Evolutionary conservation across 2,329 filamentous ascomycete species (phyloP).

Genomic region (Alternaria sp.): DNA sequence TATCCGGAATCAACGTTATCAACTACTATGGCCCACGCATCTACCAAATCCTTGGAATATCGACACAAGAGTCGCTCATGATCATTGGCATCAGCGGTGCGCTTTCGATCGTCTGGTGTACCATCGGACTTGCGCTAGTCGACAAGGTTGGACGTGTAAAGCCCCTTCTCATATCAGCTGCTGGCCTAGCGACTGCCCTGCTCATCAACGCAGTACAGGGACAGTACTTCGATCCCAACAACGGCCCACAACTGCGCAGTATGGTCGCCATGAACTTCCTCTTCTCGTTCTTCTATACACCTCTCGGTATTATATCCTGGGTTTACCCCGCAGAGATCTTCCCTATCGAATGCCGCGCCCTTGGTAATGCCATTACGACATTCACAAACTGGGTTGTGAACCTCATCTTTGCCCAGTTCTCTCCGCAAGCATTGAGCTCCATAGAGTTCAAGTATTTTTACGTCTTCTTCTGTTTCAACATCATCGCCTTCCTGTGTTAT

Average conservation of each 20-base stretch:
- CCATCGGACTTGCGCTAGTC: conserved; percentile 54
- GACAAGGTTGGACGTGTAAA: conserved; percentile 61
- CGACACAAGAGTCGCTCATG: conserved; percentile 57
- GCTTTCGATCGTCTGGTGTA: conserved; percentile 60
- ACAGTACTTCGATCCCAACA: conserved; percentile 43
- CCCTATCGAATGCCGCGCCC: conserved; percentile 55
- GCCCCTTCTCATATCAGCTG: conserved; percentile 56
- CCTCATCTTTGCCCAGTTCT: conserved; percentile 61
- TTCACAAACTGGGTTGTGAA: conserved; percentile 59
- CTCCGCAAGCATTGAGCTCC: conserved; percentile 51
- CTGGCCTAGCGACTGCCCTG: conserved; percentile 51
- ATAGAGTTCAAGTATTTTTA: conserved; percentile 60
- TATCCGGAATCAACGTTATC: conserved; percentile 60
- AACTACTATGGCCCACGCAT: conserved; percentile 50
- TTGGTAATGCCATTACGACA: conserved; percentile 56
- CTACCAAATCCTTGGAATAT: conserved; percentile 57
- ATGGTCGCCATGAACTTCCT: conserved; percentile 60
- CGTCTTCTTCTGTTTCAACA: conserved; percentile 55
- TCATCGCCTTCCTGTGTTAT: conserved; percentile 44
- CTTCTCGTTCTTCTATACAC: conserved; percentile 57
- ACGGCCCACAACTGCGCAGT: conserved; percentile 50
- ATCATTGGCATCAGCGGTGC: conserved; percentile 63
- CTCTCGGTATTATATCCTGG: conserved; percentile 59
- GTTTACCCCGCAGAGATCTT: conserved; percentile 60
- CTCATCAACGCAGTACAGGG: conserved; percentile 53